Percentiles rank a stretch among this genome's conserved stretches.
Evolutionary conservation across 805 yeast genomes (phyloP).

Genomic region (Teunomyces funiuensis): DNA sequence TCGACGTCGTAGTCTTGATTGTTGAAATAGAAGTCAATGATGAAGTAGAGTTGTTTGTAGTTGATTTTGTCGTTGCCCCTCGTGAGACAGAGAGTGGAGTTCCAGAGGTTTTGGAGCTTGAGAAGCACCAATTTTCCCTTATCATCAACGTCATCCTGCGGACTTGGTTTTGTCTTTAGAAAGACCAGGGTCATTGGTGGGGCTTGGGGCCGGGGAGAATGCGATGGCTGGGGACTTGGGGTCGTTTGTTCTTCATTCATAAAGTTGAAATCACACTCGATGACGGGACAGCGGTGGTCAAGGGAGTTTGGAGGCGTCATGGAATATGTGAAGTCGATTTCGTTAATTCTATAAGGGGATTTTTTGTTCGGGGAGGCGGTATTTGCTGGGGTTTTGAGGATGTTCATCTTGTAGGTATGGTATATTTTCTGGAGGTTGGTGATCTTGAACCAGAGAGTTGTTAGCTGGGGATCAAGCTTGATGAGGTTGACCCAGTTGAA

Average conservation of each 20-base stretch:
- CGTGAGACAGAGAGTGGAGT: slow-evolving; percentile 16
- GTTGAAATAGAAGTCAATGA: slow-evolving; percentile 31
- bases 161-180: background rate
- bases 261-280: slow-evolving; percentile 39
- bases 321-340: slow-evolving; percentile 26
- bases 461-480: slow-evolving; percentile 39
- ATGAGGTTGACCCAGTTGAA: slow-evolving; percentile 42
- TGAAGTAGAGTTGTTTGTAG: slow-evolving; percentile 24
- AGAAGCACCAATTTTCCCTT: slow-evolving; percentile 12
- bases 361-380: slow-evolving; percentile 7
- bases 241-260: slow-evolving; percentile 26
- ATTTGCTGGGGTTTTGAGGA: slow-evolving; percentile 11
- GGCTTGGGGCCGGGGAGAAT: slow-evolving; percentile 1
- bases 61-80: slow-evolving; percentile 21
- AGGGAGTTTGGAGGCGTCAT: slow-evolving; percentile 7
- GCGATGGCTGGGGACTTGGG: slow-evolving; percentile 5
- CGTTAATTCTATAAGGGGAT: slow-evolving; percentile 18
- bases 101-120: slow-evolving; percentile 29
- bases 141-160: background rate
- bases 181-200: background rate
- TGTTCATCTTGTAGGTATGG: slow-evolving; percentile 33
- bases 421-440: slow-evolving; percentile 41
- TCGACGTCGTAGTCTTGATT: slow-evolving; percentile 17
- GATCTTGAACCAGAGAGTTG: slow-evolving; percentile 41
- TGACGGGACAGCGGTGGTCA: slow-evolving; percentile 33